Conservation (phyloP, 2,329 filamentous ascomycete species). For the Cytospora chrysosperma region DNA sequence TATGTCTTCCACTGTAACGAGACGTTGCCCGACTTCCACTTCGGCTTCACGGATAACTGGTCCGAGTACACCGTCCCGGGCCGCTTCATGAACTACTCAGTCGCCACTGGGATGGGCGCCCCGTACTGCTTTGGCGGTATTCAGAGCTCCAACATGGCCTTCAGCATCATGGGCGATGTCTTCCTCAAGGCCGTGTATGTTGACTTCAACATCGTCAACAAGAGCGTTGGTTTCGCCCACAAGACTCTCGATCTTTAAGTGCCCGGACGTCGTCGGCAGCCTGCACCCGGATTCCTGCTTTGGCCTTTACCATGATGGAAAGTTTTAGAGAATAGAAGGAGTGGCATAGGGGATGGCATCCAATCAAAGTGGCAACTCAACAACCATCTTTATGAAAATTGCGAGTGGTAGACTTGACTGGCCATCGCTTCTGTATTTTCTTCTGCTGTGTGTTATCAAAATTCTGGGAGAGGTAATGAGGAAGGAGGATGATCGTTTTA, state of each 20-base stretch:
- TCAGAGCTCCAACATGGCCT: constrained; percentile 51
- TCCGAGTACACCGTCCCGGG: constrained; percentile 51
- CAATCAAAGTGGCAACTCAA: background rate
- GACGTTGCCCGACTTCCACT: constrained; percentile 50
- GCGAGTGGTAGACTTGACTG: constrained; percentile 8
- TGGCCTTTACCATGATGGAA: background rate
- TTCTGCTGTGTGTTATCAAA: background rate
- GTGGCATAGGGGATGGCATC: background rate
- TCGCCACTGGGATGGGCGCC: constrained; percentile 48
- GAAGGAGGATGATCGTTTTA: background rate
- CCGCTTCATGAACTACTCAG: constrained; percentile 45
- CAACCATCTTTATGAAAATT: constrained; percentile 13
- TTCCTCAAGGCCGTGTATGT: constrained; percentile 78
- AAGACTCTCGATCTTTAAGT: constrained; percentile 37
- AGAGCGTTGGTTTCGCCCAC: constrained; percentile 47
- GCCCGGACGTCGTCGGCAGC: too few relatives aligned
- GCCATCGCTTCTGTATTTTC: constrained; percentile 13
- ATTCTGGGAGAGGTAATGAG: background rate
- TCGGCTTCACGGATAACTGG: constrained; percentile 46
- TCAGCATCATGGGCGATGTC: constrained; percentile 73
- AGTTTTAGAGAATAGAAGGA: background rate
- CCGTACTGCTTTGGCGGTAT: constrained; percentile 70
- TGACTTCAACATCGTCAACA: constrained; percentile 61
- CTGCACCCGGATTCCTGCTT: background rate
- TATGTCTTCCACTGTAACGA: constrained; percentile 55